Percentiles rank a stretch among this genome's conserved stretches.
phyloP scores from a whole-genome alignment of 192 early-diverging fungal species.

The Spizellomyces punctatus region DNA sequence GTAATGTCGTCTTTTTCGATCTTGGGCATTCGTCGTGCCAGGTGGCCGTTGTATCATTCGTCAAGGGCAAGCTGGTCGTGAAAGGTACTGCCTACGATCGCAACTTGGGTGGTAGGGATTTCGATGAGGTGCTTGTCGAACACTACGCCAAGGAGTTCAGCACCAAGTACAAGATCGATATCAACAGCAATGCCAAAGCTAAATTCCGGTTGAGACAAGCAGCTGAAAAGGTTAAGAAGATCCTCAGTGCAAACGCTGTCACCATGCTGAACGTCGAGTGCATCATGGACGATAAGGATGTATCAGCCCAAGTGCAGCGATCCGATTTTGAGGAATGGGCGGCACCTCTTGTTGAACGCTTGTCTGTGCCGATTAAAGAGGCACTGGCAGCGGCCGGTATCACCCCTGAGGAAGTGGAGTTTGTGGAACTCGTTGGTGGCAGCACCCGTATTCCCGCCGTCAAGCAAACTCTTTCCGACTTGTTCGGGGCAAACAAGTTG shows the following conservation, averaged over 20 bases:
- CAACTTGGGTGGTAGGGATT: constrained; percentile 93
- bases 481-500: constrained; percentile 77
- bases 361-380: constrained; percentile 73
- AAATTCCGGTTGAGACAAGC: constrained; percentile 85
- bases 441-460: constrained; percentile 93
- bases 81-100: constrained; percentile 90
- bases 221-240: constrained; percentile 96
- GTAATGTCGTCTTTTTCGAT: constrained; percentile 92
- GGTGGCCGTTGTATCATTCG: constrained; percentile 86
- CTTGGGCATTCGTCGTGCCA: constrained; percentile 88
- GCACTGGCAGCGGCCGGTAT: constrained; percentile 78
- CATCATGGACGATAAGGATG: constrained; percentile 95
- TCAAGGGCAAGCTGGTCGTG: constrained; percentile 95
- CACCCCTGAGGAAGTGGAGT: constrained; percentile 81
- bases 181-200: constrained; percentile 86
- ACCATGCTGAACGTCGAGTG: constrained; percentile 94
- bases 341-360: constrained; percentile 68
- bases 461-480: constrained; percentile 84
- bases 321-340: constrained; percentile 85
- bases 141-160: constrained; percentile 87
- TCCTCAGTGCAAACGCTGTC: constrained; percentile 88
- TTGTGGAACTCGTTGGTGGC: constrained; percentile 94
- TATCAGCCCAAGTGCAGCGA: constrained; percentile 78
- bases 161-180: constrained; percentile 95
- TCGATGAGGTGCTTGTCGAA: constrained; percentile 87